Evolutionary conservation across 2,329 filamentous ascomycete species (phyloP).

Genomic region (Penicillium griseofulvum): DNA sequence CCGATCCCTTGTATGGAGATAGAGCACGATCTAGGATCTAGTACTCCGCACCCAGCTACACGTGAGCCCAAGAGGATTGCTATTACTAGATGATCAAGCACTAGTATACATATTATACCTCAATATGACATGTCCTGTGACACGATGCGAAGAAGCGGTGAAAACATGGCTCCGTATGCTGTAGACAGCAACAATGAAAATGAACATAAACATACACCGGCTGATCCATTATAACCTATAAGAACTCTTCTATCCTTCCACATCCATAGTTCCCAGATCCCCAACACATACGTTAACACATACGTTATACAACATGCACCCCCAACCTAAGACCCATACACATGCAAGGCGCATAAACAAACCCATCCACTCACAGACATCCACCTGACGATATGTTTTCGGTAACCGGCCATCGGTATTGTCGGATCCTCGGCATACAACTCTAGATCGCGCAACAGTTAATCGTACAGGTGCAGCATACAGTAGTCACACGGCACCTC

Average conservation of each 20-base stretch:
- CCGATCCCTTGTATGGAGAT: not conserved
- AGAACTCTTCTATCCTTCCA: not conserved
- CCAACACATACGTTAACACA: not conserved
- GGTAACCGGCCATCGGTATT: not conserved
- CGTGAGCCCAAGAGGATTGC: not conserved
- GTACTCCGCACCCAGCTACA: not conserved
- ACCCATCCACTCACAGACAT: not conserved
- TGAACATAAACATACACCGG: not conserved
- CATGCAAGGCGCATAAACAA: not conserved
- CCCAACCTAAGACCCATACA: not conserved
- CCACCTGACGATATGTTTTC: not conserved
- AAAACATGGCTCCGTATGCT: not conserved
- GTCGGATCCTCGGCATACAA: not conserved
- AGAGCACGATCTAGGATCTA: not conserved
- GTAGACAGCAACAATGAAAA: not conserved
- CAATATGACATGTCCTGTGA: conserved; percentile 1
- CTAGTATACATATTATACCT: not conserved
- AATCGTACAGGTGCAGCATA: not conserved
- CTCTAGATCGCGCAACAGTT: not conserved
- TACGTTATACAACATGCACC: not conserved
- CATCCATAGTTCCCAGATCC: not conserved
- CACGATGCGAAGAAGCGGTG: not conserved
- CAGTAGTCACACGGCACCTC: not conserved
- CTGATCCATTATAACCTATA: not conserved
- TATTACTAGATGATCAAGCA: not conserved